These are phyloP conservation scores for Globisporangium spinosum DNA, from an alignment of 352 stramenopile species.

Conservation along the genomic window DNA sequence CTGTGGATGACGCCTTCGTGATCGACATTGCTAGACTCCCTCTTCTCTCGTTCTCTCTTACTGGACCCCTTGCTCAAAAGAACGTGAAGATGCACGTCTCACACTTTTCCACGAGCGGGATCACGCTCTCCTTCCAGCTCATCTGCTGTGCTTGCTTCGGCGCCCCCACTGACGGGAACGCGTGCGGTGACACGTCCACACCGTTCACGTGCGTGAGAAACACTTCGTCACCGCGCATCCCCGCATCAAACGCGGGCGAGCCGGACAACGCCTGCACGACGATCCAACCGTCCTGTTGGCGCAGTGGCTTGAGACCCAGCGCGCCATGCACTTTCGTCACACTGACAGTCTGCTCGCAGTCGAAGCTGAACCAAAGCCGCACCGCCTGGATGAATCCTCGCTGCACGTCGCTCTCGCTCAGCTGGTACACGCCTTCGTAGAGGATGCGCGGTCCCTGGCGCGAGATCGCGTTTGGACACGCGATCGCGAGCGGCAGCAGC, in stretches of 20 bases:
- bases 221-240: constrained; percentile 68
- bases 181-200: constrained; percentile 68
- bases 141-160: constrained; percentile 27
- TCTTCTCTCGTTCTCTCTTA: not conserved
- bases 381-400: constrained; percentile 64
- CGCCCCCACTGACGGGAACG: constrained; percentile 51
- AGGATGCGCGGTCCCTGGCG: constrained; percentile 50
- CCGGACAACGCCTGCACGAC: constrained; percentile 65
- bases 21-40: not conserved
- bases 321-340: constrained; percentile 71
- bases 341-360: constrained; percentile 75
- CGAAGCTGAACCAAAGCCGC: constrained; percentile 79
- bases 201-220: constrained; percentile 83
- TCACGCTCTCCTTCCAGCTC: constrained; percentile 73
- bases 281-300: constrained; percentile 75
- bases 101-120: constrained; percentile 67
- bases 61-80: constrained; percentile 31
- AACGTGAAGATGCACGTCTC: constrained; percentile 81
- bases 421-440: constrained; percentile 59
- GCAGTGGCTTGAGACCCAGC: constrained; percentile 63
- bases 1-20: not conserved
- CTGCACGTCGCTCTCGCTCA: constrained; percentile 45
- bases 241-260: constrained; percentile 62
- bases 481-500: constrained; percentile 51
- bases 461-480: constrained; percentile 62